Evolutionary conservation across 176 grass and related monocot species (phyloP), one percentile per base, ranked within the genome.

Genomic region (Tuctoria greenei): DNA sequence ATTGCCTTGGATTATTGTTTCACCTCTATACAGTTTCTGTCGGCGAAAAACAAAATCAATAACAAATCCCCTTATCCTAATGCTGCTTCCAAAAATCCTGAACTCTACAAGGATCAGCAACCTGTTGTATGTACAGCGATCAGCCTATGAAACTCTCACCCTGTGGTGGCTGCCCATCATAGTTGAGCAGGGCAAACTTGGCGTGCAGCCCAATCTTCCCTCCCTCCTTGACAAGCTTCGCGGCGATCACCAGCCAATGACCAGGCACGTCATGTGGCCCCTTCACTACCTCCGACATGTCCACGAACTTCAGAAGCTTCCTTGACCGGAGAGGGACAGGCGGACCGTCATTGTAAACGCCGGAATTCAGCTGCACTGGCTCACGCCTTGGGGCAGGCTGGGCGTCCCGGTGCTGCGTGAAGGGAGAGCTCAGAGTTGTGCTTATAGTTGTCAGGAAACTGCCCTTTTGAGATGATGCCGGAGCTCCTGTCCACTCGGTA

Each of bases 391-490:
- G 84, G n/a, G 66, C 37, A 15, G 75, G 61, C 24, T 60, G 64
- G 2, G 31, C 57, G 11, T 82, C 81, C n/a, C n/a, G n/a, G 10
- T 78, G 82, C 47, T 87, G 89, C 47, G 73, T 78, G 80, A 99
- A 99, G 16, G 95, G 87, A 44, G 91, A 84, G 72, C 95, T 99
- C 20, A 95, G 69, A 11, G 85, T 95, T 46, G 95, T 95, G 66
- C 95, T 99, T 67, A 99, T 77, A 24, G 84, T 83, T 34, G 86
- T 99, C 62, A 99, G 69, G 73, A 99, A 95, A 82, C 92, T 99
- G 13, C 95, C 95, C 85, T 92, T 92, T 50, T 90, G 91, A 24
- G 92, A 95, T 13, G 87, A 28, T 6, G 87, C 91, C 3, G 92
- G 95, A 4, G 92, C 79, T 10, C 21, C 34, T 28, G 79, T 39